These are phyloP conservation scores for Luffa aegyptiaca DNA, from an alignment of 306 rosid genomes.

Conservation along the genomic window DNA sequence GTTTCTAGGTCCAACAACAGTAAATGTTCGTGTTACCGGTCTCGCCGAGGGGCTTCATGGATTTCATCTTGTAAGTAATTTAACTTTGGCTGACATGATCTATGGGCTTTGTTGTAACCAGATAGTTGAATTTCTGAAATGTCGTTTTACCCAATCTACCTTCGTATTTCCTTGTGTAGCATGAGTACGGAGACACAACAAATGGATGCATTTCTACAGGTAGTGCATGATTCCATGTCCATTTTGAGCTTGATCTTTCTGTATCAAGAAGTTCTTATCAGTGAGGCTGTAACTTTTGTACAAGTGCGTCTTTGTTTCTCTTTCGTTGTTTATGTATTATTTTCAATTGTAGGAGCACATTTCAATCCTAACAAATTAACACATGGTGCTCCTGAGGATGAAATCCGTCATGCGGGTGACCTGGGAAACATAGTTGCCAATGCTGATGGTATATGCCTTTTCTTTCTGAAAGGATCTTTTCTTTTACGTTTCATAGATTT, in stretches of 20 bases:
- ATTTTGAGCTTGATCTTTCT: neutral
- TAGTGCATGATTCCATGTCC: conserved; percentile 15
- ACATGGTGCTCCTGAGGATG: conserved; percentile 93
- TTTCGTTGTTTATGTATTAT: neutral
- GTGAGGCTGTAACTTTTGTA: neutral
- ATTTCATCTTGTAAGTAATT: conserved; percentile 66
- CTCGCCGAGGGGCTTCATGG: conserved; percentile 86
- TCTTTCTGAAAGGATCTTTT: neutral
- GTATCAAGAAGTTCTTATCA: neutral
- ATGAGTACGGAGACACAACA: conserved; percentile 92
- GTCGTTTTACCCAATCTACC: neutral
- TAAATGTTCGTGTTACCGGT: conserved; percentile 71
- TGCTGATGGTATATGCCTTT: conserved; percentile 41
- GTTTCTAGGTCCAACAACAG: conserved; percentile 71
- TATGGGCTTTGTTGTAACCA: neutral
- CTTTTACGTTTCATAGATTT: neutral
- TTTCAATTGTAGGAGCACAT: conserved; percentile 56
- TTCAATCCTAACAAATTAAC: conserved; percentile 60
- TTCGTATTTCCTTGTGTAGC: conserved; percentile 36
- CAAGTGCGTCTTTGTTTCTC: neutral
- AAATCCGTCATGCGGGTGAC: conserved; percentile 98
- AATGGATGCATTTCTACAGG: conserved; percentile 97
- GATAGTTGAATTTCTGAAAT: neutral
- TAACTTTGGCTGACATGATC: conserved; percentile 8
- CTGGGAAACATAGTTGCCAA: conserved; percentile 95